Evolutionary conservation across 116 monocot species (phyloP).

Genomic region (Zostera marina): DNA sequence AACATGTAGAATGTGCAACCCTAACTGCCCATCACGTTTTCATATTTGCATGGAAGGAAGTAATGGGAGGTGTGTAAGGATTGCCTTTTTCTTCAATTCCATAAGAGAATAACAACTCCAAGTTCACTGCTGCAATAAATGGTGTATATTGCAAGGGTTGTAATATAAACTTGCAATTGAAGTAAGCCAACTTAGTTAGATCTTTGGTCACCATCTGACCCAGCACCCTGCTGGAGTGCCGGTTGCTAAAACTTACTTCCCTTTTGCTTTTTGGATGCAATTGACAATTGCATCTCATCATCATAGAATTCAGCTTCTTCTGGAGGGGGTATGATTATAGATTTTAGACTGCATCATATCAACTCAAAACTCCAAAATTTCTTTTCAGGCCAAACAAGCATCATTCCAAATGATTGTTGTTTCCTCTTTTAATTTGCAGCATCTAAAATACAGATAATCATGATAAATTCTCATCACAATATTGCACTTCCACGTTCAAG

Average conservation of each 20-base stretch:
- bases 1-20: neutral
- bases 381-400: no score
- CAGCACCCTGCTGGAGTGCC: slow-evolving; percentile 1
- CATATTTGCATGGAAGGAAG: neutral
- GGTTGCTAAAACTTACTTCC: neutral
- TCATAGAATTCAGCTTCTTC: neutral
- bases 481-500: neutral
- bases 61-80: neutral
- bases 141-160: no score
- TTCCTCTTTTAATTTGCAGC: neutral
- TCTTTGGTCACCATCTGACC: slow-evolving; percentile 16
- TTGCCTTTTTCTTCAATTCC: neutral
- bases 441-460: neutral
- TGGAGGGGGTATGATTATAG: no score
- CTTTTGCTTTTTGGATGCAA: neutral
- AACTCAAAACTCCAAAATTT: no score
- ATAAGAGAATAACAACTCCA: neutral
- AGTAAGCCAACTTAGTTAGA: slow-evolving; percentile 11
- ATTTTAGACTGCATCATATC: no score
- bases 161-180: slow-evolving; percentile 6
- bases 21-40: slow-evolving; percentile 2
- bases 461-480: neutral
- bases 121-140: neutral
- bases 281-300: neutral
- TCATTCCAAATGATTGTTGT: neutral